phyloP scores from a whole-genome alignment of 1,284 basidiomycete species.

The Trametes polyzona region DNA sequence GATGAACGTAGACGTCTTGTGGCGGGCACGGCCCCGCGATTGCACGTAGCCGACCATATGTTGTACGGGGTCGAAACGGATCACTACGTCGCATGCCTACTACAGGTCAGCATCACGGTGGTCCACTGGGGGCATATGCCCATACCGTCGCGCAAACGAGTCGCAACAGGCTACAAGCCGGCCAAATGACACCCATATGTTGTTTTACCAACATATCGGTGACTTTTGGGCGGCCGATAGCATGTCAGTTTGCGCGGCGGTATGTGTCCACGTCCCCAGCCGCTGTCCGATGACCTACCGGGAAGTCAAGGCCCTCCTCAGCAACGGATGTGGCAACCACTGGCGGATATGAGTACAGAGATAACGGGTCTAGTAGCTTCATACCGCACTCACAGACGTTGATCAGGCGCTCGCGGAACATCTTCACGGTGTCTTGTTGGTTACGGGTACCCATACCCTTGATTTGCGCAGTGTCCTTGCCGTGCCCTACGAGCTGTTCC shows the following conservation, averaged over 20 bases:
- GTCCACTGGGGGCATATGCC: not conserved
- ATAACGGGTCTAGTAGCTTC: not conserved
- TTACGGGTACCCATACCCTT: slow-evolving; percentile 55
- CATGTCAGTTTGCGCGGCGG: slow-evolving; percentile 12
- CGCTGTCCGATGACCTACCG: slow-evolving; percentile 44
- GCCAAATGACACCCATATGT: slow-evolving; percentile 10
- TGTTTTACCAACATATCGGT: slow-evolving; percentile 8
- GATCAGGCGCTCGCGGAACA: slow-evolving; percentile 65
- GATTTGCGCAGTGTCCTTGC: slow-evolving; percentile 43
- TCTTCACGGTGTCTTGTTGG: slow-evolving; percentile 61
- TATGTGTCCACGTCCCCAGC: slow-evolving; percentile 12
- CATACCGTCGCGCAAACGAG: slow-evolving; percentile 8
- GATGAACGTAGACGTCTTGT: slow-evolving; percentile 73
- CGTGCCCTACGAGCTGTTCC: slow-evolving; percentile 74
- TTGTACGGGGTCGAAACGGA: slow-evolving; percentile 78
- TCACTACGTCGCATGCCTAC: slow-evolving; percentile 81
- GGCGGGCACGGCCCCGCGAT: slow-evolving; percentile 81
- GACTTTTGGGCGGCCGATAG: slow-evolving; percentile 14
- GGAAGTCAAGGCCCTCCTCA: slow-evolving; percentile 88
- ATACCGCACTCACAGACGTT: slow-evolving; percentile 64
- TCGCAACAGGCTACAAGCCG: slow-evolving; percentile 7
- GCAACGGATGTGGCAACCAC: slow-evolving; percentile 86
- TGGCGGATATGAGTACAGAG: slow-evolving; percentile 30
- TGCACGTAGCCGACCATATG: slow-evolving; percentile 85
- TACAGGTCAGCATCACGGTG: slow-evolving; percentile 1